Evolutionary conservation across 2,329 filamentous ascomycete species (phyloP).

Genomic region (Scytalidium sp.): DNA sequence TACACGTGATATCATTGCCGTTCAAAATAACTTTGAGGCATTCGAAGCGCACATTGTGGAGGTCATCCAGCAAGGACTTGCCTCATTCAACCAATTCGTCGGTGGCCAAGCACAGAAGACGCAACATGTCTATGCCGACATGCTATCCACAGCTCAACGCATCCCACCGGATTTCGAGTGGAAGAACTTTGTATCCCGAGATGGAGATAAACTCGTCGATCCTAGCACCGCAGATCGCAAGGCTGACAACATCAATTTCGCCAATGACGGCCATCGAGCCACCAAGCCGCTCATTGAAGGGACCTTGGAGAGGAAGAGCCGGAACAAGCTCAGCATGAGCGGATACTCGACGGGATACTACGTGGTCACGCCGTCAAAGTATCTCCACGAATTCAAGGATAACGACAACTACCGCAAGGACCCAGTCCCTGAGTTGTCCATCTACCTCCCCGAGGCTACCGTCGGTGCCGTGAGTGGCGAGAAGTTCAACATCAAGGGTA

Average conservation of each 20-base stretch:
- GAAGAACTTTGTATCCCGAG: conserved; percentile 76
- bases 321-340: conserved; percentile 73
- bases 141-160: conserved; percentile 71
- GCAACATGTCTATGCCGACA: conserved; percentile 78
- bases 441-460: conserved; percentile 88
- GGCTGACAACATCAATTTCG: conserved; percentile 73
- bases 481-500: conserved; percentile 95
- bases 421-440: conserved; percentile 78
- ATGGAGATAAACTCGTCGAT: conserved; percentile 71
- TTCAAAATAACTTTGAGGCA: conserved; percentile 84
- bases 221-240: conserved; percentile 70
- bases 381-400: conserved; percentile 94
- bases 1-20: conserved; percentile 81
- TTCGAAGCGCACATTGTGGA: conserved; percentile 87
- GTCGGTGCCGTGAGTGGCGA: conserved; percentile 69
- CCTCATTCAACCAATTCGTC: conserved; percentile 78
- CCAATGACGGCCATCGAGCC: conserved; percentile 80
- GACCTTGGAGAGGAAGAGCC: conserved; percentile 83
- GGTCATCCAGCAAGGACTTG: conserved; percentile 78
- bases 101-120: conserved; percentile 79
- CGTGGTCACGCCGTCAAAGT: conserved; percentile 83
- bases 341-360: conserved; percentile 83
- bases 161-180: conserved; percentile 88
- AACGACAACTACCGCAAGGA: conserved; percentile 71
- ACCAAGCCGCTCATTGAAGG: conserved; percentile 86